Percentiles rank a stretch among this genome's conserved stretches.
Evolutionary conservation across 75 land plant genomes (phyloP).

Genomic region (Chamaecyparis obtusa): DNA sequence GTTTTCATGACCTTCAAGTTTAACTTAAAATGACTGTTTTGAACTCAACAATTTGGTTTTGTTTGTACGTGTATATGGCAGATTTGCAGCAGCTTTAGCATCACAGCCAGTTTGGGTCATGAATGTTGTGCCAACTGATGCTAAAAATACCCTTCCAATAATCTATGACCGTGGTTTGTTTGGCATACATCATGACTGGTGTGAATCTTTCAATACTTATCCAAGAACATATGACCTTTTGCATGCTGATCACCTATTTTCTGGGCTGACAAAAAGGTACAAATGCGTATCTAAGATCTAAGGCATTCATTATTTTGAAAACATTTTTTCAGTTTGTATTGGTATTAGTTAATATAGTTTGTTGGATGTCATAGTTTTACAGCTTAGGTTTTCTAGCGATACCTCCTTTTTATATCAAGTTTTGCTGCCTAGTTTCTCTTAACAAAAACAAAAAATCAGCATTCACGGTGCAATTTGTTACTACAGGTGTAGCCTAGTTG

Average conservation of each 20-base stretch:
- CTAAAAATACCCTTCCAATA: conserved; percentile 43
- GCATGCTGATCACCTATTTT: conserved; percentile 42
- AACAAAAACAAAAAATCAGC: not conserved
- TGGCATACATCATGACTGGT: conserved; percentile 54
- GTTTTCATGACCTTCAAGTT: not conserved
- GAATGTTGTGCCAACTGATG: conserved; percentile 34
- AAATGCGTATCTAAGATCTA: not conserved
- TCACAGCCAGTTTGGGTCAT: conserved; percentile 30
- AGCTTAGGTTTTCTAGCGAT: not conserved
- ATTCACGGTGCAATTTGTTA: conserved; percentile 1
- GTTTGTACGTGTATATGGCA: conserved; percentile 9
- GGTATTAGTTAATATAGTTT: not conserved
- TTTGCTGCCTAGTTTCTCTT: not conserved
- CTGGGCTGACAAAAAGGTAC: conserved; percentile 28
- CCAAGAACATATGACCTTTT: conserved; percentile 48
- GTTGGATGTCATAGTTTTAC: not conserved
- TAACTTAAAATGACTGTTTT: not conserved
- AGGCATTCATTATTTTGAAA: not conserved
- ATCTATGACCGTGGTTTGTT: conserved; percentile 43
- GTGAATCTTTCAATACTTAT: conserved; percentile 49
- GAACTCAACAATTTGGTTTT: not conserved
- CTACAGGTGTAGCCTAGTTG: conserved; percentile 39
- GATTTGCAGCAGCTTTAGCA: conserved; percentile 34
- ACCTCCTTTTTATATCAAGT: not conserved
- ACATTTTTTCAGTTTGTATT: not conserved